Evolutionary conservation across 306 rosid genomes (phyloP).

Genomic region (Pyrus bretschneideri): DNA sequence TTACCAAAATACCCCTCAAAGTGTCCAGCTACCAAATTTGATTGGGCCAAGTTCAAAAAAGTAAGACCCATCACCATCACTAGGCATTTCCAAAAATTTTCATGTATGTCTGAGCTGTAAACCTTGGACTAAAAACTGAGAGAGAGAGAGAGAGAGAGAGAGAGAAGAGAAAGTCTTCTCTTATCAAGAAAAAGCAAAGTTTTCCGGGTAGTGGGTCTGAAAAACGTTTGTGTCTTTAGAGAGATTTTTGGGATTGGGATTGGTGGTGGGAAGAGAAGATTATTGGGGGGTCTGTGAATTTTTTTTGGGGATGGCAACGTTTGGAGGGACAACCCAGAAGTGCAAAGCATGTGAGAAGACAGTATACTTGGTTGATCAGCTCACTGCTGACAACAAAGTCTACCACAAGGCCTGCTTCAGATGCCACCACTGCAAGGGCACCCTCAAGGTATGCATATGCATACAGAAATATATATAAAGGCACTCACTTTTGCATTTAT

Average conservation of each 20-base stretch:
- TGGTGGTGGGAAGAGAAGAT: not conserved
- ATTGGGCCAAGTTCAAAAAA: conserved; percentile 17
- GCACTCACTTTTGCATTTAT: not conserved
- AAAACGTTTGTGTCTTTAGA: conserved; percentile 12
- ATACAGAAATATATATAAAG: not conserved
- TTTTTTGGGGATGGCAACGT: conserved; percentile 51
- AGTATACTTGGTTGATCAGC: conserved; percentile 84
- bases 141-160: not conserved
- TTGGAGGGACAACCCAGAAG: conserved; percentile 88
- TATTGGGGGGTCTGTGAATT: not conserved
- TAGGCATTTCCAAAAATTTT: not conserved
- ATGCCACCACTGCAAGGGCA: conserved; percentile 95
- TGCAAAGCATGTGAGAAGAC: conserved; percentile 91
- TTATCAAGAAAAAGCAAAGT: not conserved
- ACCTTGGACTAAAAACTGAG: conserved; percentile 11
- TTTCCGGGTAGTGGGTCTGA: conserved; percentile 7
- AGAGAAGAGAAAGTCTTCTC: not conserved
- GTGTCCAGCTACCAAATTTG: conserved; percentile 18
- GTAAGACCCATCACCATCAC: conserved; percentile 12
- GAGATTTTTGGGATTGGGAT: not conserved
- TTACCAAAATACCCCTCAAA: conserved; percentile 26
- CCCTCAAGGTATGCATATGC: conserved; percentile 57
- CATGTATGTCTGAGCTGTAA: conserved; percentile 29
- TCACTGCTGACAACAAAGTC: conserved; percentile 71
- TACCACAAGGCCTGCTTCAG: conserved; percentile 89